phyloP scores from a whole-genome alignment of 225 moss, liverwort and hornwort species.

The Anthoceros angustus region DNA sequence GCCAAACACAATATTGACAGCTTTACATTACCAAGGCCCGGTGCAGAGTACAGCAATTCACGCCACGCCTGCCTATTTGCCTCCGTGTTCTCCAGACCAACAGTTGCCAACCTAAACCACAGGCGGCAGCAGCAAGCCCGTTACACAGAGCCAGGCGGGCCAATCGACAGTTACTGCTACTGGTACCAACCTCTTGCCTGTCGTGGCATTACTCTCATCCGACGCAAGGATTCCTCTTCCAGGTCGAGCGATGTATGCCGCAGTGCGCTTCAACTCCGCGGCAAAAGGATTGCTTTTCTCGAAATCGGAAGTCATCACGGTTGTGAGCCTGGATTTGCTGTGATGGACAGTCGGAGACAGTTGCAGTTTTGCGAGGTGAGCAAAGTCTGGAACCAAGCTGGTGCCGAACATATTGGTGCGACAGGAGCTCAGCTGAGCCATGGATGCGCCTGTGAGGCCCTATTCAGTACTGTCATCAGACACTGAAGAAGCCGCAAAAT shows the following conservation, averaged over 20 bases:
- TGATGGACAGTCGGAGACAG: not conserved
- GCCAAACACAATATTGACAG: not conserved
- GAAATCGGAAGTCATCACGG: constrained; percentile 79
- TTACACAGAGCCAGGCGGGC: not conserved
- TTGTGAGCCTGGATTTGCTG: not conserved
- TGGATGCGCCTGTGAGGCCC: not conserved
- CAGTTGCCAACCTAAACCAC: constrained; percentile 61
- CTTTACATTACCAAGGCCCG: constrained; percentile 78
- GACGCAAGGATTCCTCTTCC: constrained; percentile 95
- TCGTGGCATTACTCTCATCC: constrained; percentile 95
- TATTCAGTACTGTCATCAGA: not conserved
- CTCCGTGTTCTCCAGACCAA: constrained; percentile 78
- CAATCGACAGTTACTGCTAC: not conserved
- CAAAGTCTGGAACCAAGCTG: not conserved
- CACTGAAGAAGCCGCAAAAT: not conserved
- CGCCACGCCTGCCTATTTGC: constrained; percentile 95
- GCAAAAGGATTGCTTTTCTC: constrained; percentile 80
- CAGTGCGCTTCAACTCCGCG: constrained; percentile 72
- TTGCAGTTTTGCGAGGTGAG: not conserved
- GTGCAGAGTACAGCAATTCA: constrained; percentile 88
- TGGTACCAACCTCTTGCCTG: constrained; percentile 63
- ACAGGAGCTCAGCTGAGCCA: not conserved
- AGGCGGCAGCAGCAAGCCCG: no score
- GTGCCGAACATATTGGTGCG: not conserved
- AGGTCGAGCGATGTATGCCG: constrained; percentile 65